Evolutionary conservation across 2,329 filamentous ascomycete genomes (phyloP), one percentile per base, ranked within the genome.

Genomic region (Pseudogymnoascus verrucosus): DNA sequence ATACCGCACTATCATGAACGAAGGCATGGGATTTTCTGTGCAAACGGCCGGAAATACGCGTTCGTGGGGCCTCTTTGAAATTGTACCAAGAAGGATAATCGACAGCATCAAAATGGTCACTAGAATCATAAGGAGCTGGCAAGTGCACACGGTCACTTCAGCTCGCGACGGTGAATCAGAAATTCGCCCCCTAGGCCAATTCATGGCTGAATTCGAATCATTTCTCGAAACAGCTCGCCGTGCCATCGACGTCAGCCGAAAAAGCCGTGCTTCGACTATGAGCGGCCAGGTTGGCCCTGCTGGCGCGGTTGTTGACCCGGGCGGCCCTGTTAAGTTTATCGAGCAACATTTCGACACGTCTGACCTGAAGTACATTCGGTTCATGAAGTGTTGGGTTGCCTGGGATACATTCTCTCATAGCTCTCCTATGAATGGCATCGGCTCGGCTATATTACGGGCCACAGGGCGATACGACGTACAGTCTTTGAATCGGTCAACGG

Each of bases 341-440:
- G 63, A 70, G 65, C 8, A 65, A 40, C 37, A 62, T 5, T 65
- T 65, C 26, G 19, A 37, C 47, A 67, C 65, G 26, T 37, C 75
- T 5, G 85, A 88, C 65, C 71, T 78, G 40, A 78, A 83, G 21
- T 79, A 91, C 59, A 78, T 93, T 60, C 76, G 79, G 1, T 93
- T 91, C 68, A 76, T 95, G 60, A 84, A 91, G 71, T 80, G 85
- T 51, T 92, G 89, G 85, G 79, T 84, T 19, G 80, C 81, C 67
- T 81, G 82, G 65, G 75, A 78, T 57, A 78, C 83, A 47, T 88
- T 89, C 63, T 74, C 76, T 5, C 68, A 71, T 8, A 72, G 77
- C 12, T 84, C 84, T 6, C 78, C 79, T 3, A 78, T 88, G 39
- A 80, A 87, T 65, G 79, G 85, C 39, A 77, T 88, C 64, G 89